Base-by-base conservation (phyloP, 2,329 filamentous ascomycete genomes). In the Neoarthrinium moseri region DNA sequence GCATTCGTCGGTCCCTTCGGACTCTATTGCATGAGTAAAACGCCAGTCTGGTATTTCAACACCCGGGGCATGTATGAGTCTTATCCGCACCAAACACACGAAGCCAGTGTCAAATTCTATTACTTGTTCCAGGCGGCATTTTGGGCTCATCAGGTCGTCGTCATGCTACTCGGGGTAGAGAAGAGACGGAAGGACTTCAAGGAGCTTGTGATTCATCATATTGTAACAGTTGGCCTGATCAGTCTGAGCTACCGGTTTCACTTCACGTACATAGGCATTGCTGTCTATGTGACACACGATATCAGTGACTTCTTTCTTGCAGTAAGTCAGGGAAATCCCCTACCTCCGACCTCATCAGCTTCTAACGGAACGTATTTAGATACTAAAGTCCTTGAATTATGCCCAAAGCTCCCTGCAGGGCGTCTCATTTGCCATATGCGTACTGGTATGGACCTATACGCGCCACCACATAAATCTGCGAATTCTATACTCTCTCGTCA, bases 1-100 rank as follows among this genome's bases (percentile, higher is more conserved):
- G 82, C 69, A 34, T 65, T 94, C 47, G 84, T 95, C 47, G 90
- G 90, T 2, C 91, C 91, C 2, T 85, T 84, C 45, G 91, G 91
- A 43, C 67, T 96, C 59, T 96, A 87, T 64, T 88, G 96, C 64
- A 96, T 96, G 91, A 87, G 80, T 60, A 78, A 80, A 51, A 91
- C 89, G n/a, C 85, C 90, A 6, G 83, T 96, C 33, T 96, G 91
- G 92, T 96, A 95, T 68, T 96, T 95, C 78, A 91, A 95, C 71
- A 94, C 89, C 2, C 75, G 73, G 23, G 89, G 83, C 65, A 95
- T 96, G 89, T 96, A 95, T 68, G 89, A 92, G 66, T 75, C 74
- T n/a, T 96, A 90, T 66, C 91, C 91, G 5, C 91, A 96, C 68
- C 78, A 80, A 57, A 85, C 86, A 22, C 90, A 95, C 62, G 85